Evolutionary conservation across 345 rosid species (phyloP).

Genomic region (Mercurialis annua): DNA sequence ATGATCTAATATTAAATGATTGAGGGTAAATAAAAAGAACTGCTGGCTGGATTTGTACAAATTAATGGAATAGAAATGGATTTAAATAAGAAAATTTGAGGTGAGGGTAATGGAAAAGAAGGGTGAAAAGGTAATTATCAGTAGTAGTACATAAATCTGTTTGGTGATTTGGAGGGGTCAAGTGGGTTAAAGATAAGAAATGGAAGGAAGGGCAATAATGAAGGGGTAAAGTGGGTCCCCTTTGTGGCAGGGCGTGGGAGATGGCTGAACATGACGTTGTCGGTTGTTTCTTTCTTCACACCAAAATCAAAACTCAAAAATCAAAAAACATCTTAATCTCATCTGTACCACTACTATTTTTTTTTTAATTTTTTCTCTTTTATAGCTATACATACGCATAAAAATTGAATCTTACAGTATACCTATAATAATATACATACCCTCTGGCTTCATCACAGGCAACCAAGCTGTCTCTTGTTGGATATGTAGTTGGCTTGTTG

Average conservation of each 20-base stretch:
- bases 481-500: slow-evolving; percentile 60
- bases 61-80: too few relatives aligned
- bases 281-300: slow-evolving; percentile 78
- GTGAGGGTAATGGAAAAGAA: background rate
- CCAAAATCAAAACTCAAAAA: too few relatives aligned
- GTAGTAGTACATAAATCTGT: slow-evolving; percentile 7
- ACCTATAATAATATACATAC: too few relatives aligned
- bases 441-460: slow-evolving; percentile 78
- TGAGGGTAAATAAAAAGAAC: too few relatives aligned
- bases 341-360: too few relatives aligned
- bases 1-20: too few relatives aligned
- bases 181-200: slow-evolving; percentile 30
- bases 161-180: slow-evolving; percentile 32
- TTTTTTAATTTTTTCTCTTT: slow-evolving; percentile 17
- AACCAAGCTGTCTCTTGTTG: slow-evolving; percentile 95
- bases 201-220: slow-evolving; percentile 51
- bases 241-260: slow-evolving; percentile 87
- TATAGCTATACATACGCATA: slow-evolving; percentile 20
- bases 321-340: background rate
- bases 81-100: slow-evolving; percentile 7
- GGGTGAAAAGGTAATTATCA: too few relatives aligned
- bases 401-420: slow-evolving; percentile 19
- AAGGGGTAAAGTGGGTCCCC: slow-evolving; percentile 52
- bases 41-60: too few relatives aligned
- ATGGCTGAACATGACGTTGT: slow-evolving; percentile 97